Evolutionary conservation across 805 yeast species (phyloP).

Genomic region (Myxozyma udenii): DNA sequence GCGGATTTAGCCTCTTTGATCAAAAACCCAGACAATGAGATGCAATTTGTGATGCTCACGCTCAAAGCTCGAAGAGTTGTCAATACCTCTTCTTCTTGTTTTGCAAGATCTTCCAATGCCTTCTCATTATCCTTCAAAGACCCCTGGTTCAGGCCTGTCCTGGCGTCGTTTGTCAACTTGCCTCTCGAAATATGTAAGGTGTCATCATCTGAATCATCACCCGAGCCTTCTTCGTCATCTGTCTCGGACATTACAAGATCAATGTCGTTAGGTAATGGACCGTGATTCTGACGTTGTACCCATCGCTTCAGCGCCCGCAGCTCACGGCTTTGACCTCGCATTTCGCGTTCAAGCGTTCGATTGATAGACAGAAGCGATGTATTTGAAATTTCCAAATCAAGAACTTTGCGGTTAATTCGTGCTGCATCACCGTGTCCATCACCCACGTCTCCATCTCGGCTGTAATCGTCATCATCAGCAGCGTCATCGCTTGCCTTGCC

Average conservation of each 20-base stretch:
- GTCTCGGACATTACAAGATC: constrained; percentile 3
- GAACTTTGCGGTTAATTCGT: constrained; percentile 31
- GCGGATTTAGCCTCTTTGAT: constrained; percentile 12
- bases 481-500: neutral
- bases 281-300: constrained; percentile 9
- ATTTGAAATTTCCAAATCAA: constrained; percentile 37
- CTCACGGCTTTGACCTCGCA: constrained; percentile 32
- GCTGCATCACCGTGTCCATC: constrained; percentile 13
- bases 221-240: constrained; percentile 5
- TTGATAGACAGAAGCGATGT: constrained; percentile 33
- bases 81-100: constrained; percentile 10
- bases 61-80: constrained; percentile 9
- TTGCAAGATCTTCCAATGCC: neutral
- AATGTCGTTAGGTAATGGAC: neutral
- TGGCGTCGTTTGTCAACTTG: neutral
- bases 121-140: neutral
- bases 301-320: constrained; percentile 26
- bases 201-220: constrained; percentile 13
- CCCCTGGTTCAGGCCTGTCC: neutral
- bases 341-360: constrained; percentile 32
- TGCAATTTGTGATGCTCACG: constrained; percentile 13
- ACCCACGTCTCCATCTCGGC: neutral
- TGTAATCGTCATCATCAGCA: neutral
- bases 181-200: neutral
- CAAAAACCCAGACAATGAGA: constrained; percentile 14